These are phyloP conservation scores for Trichophyton equinum DNA, from an alignment of 2,329 filamentous ascomycete genomes.

Conservation along the genomic window DNA sequence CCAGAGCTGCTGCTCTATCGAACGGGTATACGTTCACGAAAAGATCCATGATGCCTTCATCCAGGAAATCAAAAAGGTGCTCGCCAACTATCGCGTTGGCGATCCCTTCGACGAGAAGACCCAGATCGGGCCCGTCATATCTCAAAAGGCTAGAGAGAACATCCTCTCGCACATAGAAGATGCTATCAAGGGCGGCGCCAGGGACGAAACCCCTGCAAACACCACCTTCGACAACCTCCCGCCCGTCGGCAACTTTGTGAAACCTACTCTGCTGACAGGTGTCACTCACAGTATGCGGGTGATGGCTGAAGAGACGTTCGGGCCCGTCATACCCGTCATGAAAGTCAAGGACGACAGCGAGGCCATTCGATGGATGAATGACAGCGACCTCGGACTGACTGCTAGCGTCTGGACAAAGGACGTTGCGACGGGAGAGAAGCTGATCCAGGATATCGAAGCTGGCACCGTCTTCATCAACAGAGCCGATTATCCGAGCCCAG, in stretches of 20 bases:
- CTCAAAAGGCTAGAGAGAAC: slow-evolving; percentile 60
- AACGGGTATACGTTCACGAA: slow-evolving; percentile 82
- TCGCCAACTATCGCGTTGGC: slow-evolving; percentile 73
- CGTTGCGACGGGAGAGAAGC: slow-evolving; percentile 56
- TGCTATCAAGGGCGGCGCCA: slow-evolving; percentile 70
- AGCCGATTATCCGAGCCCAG: slow-evolving; percentile 81
- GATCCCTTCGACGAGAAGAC: slow-evolving; percentile 69
- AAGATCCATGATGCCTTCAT: slow-evolving; percentile 75
- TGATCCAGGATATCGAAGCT: slow-evolving; percentile 72
- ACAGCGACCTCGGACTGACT: slow-evolving; percentile 84
- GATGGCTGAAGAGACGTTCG: slow-evolving; percentile 93
- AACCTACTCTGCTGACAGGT: slow-evolving; percentile 66
- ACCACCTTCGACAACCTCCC: slow-evolving; percentile 60
- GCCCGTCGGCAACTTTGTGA: slow-evolving; percentile 73
- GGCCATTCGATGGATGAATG: slow-evolving; percentile 78
- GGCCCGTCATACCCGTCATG: slow-evolving; percentile 82
- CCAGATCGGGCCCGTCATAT: slow-evolving; percentile 79
- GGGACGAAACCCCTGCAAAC: slow-evolving; percentile 72
- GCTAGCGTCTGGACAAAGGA: slow-evolving; percentile 98
- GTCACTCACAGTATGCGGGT: slow-evolving; percentile 74
- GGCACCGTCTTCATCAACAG: slow-evolving; percentile 95
- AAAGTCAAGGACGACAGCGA: slow-evolving; percentile 71
- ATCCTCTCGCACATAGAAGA: slow-evolving; percentile 73
- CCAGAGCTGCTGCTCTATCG: slow-evolving; percentile 91
- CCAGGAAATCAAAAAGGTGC: slow-evolving; percentile 62